These are phyloP conservation scores for Cryphonectria nitschkei DNA, from an alignment of 2,329 filamentous ascomycete species.

Conservation along the genomic window DNA sequence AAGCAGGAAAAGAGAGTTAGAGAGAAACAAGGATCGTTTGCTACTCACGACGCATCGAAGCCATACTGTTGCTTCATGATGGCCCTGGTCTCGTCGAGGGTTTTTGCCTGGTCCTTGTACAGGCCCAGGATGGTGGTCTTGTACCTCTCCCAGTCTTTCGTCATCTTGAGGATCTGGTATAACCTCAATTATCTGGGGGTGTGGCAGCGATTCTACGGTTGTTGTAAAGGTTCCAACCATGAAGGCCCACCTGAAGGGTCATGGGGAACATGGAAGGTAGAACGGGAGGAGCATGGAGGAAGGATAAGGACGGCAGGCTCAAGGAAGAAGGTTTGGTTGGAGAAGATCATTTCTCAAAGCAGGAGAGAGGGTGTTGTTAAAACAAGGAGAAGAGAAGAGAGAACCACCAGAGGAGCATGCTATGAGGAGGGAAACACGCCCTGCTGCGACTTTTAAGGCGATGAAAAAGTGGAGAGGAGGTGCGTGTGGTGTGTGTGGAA, in stretches of 20 bases:
- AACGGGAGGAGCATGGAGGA: background rate
- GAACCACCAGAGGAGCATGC: background rate
- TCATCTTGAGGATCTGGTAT: constrained; percentile 41
- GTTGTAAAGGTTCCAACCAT: background rate
- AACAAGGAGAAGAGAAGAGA: background rate
- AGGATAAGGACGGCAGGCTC: background rate
- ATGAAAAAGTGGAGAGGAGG: constrained; percentile 6
- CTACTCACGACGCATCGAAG: constrained; percentile 48
- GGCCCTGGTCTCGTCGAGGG: constrained; percentile 45
- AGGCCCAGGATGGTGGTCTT: constrained; percentile 42
- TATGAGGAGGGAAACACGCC: background rate
- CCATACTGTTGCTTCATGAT: constrained; percentile 45
- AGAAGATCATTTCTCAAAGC: constrained; percentile 6
- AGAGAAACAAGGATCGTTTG: background rate
- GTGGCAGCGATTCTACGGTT: background rate
- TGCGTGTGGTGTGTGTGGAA: background rate
- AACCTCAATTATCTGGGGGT: background rate
- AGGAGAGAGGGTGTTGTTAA: background rate
- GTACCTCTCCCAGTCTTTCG: constrained; percentile 48
- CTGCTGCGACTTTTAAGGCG: background rate
- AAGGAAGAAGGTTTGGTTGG: background rate
- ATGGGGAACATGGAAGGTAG: background rate
- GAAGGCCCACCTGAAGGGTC: background rate
- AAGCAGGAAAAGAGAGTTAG: background rate
- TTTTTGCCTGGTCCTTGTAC: constrained; percentile 46